Evolutionary conservation across 2,329 filamentous ascomycete genomes (phyloP).

Genomic region (Aspergillus melleus): DNA sequence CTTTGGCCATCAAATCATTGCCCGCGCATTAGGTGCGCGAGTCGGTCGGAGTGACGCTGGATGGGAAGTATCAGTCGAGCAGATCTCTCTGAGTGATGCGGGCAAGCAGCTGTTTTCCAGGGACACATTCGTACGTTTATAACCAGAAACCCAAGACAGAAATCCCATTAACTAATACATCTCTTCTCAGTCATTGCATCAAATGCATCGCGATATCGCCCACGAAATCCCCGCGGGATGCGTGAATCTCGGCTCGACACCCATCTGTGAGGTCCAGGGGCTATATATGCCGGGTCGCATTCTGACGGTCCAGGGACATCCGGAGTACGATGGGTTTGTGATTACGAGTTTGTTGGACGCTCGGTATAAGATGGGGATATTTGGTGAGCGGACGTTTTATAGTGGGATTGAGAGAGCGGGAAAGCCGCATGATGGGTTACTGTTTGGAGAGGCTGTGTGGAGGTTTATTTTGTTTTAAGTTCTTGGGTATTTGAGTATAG

Average conservation of each 20-base stretch:
- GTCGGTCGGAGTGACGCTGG: slow-evolving; percentile 42
- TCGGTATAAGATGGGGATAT: slow-evolving; percentile 22
- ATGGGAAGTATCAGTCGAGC: slow-evolving; percentile 50
- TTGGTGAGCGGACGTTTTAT: slow-evolving; percentile 24
- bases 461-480: not conserved
- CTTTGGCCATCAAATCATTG: slow-evolving; percentile 53
- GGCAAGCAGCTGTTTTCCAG: slow-evolving; percentile 43
- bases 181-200: slow-evolving; percentile 33
- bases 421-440: slow-evolving; percentile 24
- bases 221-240: slow-evolving; percentile 41
- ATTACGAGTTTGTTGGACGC: slow-evolving; percentile 37
- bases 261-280: slow-evolving; percentile 45
- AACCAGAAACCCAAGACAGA: not conserved
- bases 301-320: slow-evolving; percentile 51
- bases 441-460: slow-evolving; percentile 19
- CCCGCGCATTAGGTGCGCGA: slow-evolving; percentile 40
- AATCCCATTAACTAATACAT: not conserved
- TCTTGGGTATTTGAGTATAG: too few relatives aligned
- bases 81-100: slow-evolving; percentile 41
- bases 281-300: slow-evolving; percentile 43
- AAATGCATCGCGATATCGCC: slow-evolving; percentile 53
- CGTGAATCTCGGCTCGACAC: slow-evolving; percentile 44
- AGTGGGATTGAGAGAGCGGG: slow-evolving; percentile 19
- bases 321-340: slow-evolving; percentile 44
- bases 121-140: slow-evolving; percentile 24